These are phyloP conservation scores for Candida easanensis DNA, from an alignment of 805 yeast species.

Conservation along the genomic window DNA sequence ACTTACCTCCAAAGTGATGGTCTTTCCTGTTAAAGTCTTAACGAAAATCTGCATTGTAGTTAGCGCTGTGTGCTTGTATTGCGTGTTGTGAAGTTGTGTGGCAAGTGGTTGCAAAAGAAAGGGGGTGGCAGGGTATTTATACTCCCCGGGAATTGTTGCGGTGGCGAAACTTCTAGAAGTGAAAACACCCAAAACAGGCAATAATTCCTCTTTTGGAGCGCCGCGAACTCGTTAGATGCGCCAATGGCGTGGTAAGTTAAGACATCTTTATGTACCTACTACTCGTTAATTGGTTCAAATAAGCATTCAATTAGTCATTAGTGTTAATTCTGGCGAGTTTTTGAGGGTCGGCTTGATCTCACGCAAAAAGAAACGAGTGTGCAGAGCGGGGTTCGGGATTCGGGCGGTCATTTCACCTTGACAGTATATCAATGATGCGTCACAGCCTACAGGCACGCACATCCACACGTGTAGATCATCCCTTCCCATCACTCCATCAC, in stretches of 20 bases:
- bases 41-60: slow-evolving; percentile 81
- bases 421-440: no score
- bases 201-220: not conserved
- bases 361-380: no score
- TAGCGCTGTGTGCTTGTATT: slow-evolving; percentile 16
- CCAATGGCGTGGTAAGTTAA: not conserved
- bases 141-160: slow-evolving; percentile 10
- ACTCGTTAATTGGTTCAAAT: not conserved
- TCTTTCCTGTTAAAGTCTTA: slow-evolving; percentile 87
- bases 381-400: no score
- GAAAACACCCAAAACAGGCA: slow-evolving; percentile 1
- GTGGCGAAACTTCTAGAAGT: not conserved
- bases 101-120: slow-evolving; percentile 8
- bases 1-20: slow-evolving; percentile 69
- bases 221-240: slow-evolving; percentile 2
- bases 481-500: no score
- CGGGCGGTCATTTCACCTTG: no score
- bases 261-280: not conserved
- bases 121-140: slow-evolving; percentile 10
- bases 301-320: not conserved
- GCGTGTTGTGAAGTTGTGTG: slow-evolving; percentile 3
- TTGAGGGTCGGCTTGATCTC: no score
- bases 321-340: no score
- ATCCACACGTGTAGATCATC: no score
- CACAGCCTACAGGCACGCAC: no score